Evolutionary conservation across 2,329 filamentous ascomycete genomes (phyloP), one percentile per base, ranked within the genome.

Genomic region (Talaromyces sp.): DNA sequence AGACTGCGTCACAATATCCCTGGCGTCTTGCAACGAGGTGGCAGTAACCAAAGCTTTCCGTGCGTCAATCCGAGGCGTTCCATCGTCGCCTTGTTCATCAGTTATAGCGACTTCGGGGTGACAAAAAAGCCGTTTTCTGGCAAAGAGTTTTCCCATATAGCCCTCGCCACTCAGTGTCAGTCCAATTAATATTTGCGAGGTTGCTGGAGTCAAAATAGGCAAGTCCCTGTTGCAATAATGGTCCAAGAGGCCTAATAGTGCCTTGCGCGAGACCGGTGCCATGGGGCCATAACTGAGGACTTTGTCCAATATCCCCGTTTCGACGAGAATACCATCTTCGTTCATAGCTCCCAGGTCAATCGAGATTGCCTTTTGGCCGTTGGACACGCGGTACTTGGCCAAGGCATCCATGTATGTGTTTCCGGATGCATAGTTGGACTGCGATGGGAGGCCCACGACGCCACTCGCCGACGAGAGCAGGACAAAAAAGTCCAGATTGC

Each of bases 401-500:
- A 64, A 30, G 15, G 55, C 32, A 55, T 77, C 73, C 32, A 72
- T 66, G 59, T 70, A 77, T 2, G 68, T 67, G 49, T 72, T 73
- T 5, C 69, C 75, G 10, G 73, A 69, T 17, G 70, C 69, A 58
- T 78, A 77, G 13, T 66, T 70, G 1, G 70, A 69, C 53, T 74
- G 63, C 55, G 64, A 65, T 55, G 65, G 52, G 47, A 65, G 64
- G 28, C 70, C 68, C 57, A 77, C 63, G 7, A 72, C 67, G 9
- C 71, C 71, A 13, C 67, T 65, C 0, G 70, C 61, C 0, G 75
- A 78, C 1, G 74, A 75, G 6, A 77, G 61, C n/a, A 73, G 63
- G 22, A 78, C 60, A 64, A 78, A 78, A 66, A 78, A 79, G 62
- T 78, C 75, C 4, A 79, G 66, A 1, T 65, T 65, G 9, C 33